A percentile compares a stretch with the other conserved stretches of the same genome.
Conservation (phyloP, 2,329 filamentous ascomycete genomes). For the Shiraia bambusicola region DNA sequence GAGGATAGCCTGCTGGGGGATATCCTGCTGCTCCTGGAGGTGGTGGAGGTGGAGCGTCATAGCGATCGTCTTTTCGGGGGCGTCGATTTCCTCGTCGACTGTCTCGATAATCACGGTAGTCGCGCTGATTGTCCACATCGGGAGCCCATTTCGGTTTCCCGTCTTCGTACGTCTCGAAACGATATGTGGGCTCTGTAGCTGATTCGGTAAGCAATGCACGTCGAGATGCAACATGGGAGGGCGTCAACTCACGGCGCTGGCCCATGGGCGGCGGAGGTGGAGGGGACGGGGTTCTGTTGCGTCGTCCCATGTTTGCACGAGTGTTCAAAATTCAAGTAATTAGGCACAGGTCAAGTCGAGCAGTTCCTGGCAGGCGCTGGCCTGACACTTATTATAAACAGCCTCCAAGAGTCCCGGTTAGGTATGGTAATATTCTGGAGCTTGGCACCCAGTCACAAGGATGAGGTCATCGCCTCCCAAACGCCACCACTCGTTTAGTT, state of each 20-base stretch:
- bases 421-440: too few relatives aligned
- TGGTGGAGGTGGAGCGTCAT: conserved; percentile 20
- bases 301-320: conserved; percentile 20
- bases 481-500: too few relatives aligned
- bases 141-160: conserved; percentile 31
- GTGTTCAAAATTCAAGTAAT: neutral
- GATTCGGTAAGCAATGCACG: conserved; percentile 2
- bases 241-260: conserved; percentile 13
- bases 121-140: conserved; percentile 21
- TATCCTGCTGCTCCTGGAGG: conserved; percentile 1
- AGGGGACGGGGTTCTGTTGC: conserved; percentile 18
- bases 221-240: too few relatives aligned
- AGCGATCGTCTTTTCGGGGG: conserved; percentile 14
- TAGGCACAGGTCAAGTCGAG: conserved; percentile 1
- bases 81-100: conserved; percentile 24
- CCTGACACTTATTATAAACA: conserved; percentile 19
- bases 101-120: conserved; percentile 24
- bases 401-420: too few relatives aligned
- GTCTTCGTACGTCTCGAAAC: conserved; percentile 32
- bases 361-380: conserved; percentile 5
- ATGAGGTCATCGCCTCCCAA: too few relatives aligned
- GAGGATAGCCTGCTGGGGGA: conserved; percentile 1
- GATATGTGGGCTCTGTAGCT: conserved; percentile 24
- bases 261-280: conserved; percentile 21
- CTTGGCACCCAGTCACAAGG: too few relatives aligned